Conservation (phyloP, 2,329 filamentous ascomycete genomes). For the Fusarium verticillioides region DNA sequence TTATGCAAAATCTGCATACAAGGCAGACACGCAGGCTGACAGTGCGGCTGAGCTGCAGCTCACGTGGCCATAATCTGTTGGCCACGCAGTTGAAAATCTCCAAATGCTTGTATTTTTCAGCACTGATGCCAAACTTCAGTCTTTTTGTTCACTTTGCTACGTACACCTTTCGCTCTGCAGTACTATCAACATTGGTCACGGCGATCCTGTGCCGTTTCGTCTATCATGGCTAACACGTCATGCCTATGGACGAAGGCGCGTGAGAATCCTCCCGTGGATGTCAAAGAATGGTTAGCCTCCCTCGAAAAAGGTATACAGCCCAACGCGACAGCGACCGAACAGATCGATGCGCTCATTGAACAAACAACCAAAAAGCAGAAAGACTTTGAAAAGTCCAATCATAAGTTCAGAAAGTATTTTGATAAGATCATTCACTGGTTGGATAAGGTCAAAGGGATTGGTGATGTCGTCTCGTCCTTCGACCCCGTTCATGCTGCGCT, state of each 20-base stretch:
- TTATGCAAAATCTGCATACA: neutral
- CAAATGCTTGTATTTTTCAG: neutral
- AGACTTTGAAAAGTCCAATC: rapidly evolving
- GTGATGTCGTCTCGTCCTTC: neutral
- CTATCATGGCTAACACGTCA: rapidly evolving
- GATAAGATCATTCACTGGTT: neutral
- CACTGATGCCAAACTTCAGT: neutral
- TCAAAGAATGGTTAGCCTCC: neutral
- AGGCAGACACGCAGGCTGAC: neutral
- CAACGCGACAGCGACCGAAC: neutral
- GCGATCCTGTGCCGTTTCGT: rapidly evolving
- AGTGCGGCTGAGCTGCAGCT: neutral
- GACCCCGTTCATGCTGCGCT: rapidly evolving
- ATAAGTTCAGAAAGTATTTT: rapidly evolving
- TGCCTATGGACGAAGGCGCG: rapidly evolving
- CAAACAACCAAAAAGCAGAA: rapidly evolving
- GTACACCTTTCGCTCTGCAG: neutral
- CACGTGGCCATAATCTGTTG: neutral
- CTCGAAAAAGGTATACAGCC: neutral
- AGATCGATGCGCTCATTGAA: neutral
- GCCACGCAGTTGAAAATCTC: neutral
- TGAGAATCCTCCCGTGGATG: rapidly evolving
- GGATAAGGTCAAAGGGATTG: neutral
- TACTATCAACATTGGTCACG: too few species aligned
- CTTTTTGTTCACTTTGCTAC: neutral